These are phyloP conservation scores for Cryptococcus amylolentus DNA, from an alignment of 1,284 basidiomycete species.

Conservation along the genomic window DNA sequence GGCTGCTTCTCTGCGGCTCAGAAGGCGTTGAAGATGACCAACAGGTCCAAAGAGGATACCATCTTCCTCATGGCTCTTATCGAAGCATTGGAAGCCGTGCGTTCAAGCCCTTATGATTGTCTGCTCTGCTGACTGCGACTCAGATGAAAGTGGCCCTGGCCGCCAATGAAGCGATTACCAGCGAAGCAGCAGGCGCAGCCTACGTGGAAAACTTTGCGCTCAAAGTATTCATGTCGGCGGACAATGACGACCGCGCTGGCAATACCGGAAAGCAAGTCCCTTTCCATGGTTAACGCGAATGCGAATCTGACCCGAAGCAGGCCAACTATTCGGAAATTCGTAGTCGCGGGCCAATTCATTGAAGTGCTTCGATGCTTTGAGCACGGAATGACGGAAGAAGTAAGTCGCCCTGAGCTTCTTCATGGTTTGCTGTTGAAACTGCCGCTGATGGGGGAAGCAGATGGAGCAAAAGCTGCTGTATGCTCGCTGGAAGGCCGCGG, in stretches of 20 bases:
- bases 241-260: slow-evolving; percentile 80
- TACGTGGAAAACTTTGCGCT: slow-evolving; percentile 94
- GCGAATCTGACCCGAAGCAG: slow-evolving; percentile 19
- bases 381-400: slow-evolving; percentile 47
- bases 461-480: slow-evolving; percentile 51
- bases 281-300: neutral
- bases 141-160: slow-evolving; percentile 71
- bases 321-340: slow-evolving; percentile 46
- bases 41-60: slow-evolving; percentile 62
- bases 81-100: slow-evolving; percentile 66
- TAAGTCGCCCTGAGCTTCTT: slow-evolving; percentile 12
- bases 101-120: slow-evolving; percentile 13
- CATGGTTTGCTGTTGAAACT: slow-evolving; percentile 9
- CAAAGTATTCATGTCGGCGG: slow-evolving; percentile 80
- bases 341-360: slow-evolving; percentile 49
- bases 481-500: slow-evolving; percentile 50
- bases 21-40: slow-evolving; percentile 69
- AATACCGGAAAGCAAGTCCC: slow-evolving; percentile 63
- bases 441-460: slow-evolving; percentile 17
- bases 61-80: slow-evolving; percentile 71
- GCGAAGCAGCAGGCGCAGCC: slow-evolving; percentile 75
- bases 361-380: slow-evolving; percentile 48
- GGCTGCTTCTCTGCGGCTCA: slow-evolving; percentile 88
- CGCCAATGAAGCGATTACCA: slow-evolving; percentile 74
- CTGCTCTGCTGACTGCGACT: neutral